Evolutionary conservation across 768 basidiomycete species (phyloP).

Genomic region (Lentinula boryana): DNA sequence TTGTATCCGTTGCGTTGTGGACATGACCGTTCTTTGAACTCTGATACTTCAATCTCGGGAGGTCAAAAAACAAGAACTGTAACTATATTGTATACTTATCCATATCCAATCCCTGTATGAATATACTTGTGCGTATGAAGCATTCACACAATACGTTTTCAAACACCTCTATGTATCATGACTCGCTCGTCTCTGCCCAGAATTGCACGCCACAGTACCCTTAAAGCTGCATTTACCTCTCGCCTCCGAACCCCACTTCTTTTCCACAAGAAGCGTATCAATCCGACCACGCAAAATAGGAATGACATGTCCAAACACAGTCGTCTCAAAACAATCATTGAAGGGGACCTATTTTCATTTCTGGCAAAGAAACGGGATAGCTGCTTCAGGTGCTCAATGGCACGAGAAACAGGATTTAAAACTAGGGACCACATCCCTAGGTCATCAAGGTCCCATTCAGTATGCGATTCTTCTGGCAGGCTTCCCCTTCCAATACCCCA

Average conservation of each 20-base stretch:
- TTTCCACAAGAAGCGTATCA: slow-evolving; percentile 57
- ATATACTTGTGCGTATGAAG: neutral
- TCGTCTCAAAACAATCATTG: slow-evolving; percentile 62
- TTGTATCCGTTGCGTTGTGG: slow-evolving; percentile 93
- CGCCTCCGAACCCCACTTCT: slow-evolving; percentile 61
- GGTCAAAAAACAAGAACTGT: neutral
- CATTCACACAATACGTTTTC: neutral
- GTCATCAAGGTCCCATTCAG: slow-evolving; percentile 70
- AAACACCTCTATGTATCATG: slow-evolving; percentile 37
- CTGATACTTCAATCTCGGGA: slow-evolving; percentile 17
- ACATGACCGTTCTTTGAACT: slow-evolving; percentile 49
- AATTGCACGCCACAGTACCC: slow-evolving; percentile 66
- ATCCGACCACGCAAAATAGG: slow-evolving; percentile 54
- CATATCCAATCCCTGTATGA: neutral
- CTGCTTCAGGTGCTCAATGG: slow-evolving; percentile 40
- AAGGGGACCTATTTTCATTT: slow-evolving; percentile 57
- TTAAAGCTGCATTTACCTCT: slow-evolving; percentile 62
- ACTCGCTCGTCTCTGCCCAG: slow-evolving; percentile 45
- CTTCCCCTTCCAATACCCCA: slow-evolving; percentile 36
- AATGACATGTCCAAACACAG: slow-evolving; percentile 78
- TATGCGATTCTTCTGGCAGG: slow-evolving; percentile 27
- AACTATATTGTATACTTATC: slow-evolving; percentile 2
- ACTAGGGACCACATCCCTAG: slow-evolving; percentile 80
- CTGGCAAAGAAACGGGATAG: slow-evolving; percentile 53
- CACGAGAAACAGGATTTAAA: slow-evolving; percentile 55